A percentile compares a stretch with the other conserved stretches of the same genome.
Conservation (phyloP, 768 basidiomycete genomes). For the Strobilomyces confusus region DNA sequence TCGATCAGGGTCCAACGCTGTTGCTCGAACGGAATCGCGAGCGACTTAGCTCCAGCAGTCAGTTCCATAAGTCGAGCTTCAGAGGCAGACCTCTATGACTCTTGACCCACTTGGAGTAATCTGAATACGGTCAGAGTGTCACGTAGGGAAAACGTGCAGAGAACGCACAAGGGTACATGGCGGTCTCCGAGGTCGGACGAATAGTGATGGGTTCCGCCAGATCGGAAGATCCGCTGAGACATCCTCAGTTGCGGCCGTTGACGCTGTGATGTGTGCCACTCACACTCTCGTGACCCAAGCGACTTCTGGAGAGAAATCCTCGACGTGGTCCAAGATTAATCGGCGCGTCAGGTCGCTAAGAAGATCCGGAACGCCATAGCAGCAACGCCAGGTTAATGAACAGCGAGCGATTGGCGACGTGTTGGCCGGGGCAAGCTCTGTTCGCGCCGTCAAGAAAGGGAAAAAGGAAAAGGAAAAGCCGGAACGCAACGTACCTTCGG, state of each 20-base stretch:
- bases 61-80: constrained; percentile 98
- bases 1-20: constrained; percentile 74
- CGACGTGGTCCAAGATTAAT: constrained; percentile 84
- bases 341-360: too few relatives aligned
- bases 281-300: constrained; percentile 99
- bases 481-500: too few relatives aligned
- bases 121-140: constrained; percentile 35
- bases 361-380: too few relatives aligned
- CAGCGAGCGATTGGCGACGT: neutral
- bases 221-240: constrained; percentile 78
- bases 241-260: neutral
- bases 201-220: constrained; percentile 97
- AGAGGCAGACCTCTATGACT: constrained; percentile 95
- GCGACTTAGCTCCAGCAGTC: constrained; percentile 73
- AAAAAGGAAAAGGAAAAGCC: too few relatives aligned
- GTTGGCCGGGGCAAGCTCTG: too few relatives aligned
- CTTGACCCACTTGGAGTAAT: constrained; percentile 99
- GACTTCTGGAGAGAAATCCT: constrained; percentile 98
- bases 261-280: constrained; percentile 29
- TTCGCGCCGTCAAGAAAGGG: too few relatives aligned
- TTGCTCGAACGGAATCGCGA: constrained; percentile 96
- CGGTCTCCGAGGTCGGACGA: constrained; percentile 96
- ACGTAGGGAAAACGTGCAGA: neutral
- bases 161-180: constrained; percentile 94
- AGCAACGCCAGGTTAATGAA: constrained; percentile 45